phyloP scores from a whole-genome alignment of 2,329 filamentous ascomycete species.

The Ophiosphaerella herpotricha region DNA sequence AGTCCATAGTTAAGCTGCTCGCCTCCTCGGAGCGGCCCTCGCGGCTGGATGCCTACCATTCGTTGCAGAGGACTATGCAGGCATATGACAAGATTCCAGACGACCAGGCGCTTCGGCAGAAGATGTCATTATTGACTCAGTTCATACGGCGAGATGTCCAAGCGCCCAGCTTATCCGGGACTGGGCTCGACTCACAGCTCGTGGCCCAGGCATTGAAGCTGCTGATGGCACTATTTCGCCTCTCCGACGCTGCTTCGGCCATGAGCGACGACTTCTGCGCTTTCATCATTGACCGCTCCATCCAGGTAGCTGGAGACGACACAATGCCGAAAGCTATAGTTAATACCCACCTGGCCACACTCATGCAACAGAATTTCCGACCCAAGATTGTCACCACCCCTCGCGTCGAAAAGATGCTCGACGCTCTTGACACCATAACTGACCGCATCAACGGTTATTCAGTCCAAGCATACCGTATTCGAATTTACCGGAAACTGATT shows the following conservation, averaged over 20 bases:
- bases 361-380: constrained; percentile 80
- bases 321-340: constrained; percentile 75
- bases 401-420: constrained; percentile 71
- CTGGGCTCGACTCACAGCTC: constrained; percentile 67
- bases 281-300: constrained; percentile 81
- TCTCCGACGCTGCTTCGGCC: constrained; percentile 69
- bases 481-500: constrained; percentile 78
- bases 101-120: constrained; percentile 58
- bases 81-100: constrained; percentile 78
- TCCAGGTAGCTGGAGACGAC: constrained; percentile 71
- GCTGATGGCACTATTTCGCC: constrained; percentile 75
- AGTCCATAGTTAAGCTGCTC: constrained; percentile 81
- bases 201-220: constrained; percentile 78
- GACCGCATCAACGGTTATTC: constrained; percentile 78
- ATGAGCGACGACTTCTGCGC: constrained; percentile 78
- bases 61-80: constrained; percentile 75
- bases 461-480: constrained; percentile 74
- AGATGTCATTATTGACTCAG: constrained; percentile 76
- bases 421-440: constrained; percentile 72
- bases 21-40: constrained; percentile 72
- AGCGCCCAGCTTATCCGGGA: constrained; percentile 61
- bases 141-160: constrained; percentile 84
- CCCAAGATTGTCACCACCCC: constrained; percentile 73
- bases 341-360: constrained; percentile 77
- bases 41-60: constrained; percentile 84